Percentiles rank a stretch among this genome's conserved stretches.
These are phyloP conservation scores for Alternaria sp. DNA, from an alignment of 2,329 filamentous ascomycete species.

Conservation along the genomic window DNA sequence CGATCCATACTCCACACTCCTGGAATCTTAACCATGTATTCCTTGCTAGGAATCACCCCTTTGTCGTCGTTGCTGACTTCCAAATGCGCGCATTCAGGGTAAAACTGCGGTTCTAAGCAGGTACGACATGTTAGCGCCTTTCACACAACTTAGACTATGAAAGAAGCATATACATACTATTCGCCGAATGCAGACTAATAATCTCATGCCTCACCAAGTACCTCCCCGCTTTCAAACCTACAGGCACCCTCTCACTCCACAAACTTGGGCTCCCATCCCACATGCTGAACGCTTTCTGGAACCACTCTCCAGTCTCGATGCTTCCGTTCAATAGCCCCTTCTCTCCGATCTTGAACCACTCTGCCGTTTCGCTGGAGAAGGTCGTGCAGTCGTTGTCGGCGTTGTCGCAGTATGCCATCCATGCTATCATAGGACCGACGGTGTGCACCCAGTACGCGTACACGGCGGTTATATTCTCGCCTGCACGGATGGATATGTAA, in stretches of 20 bases:
- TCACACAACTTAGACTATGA: not conserved
- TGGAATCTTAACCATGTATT: constrained; percentile 40
- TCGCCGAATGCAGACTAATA: constrained; percentile 38
- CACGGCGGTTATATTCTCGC: constrained; percentile 37
- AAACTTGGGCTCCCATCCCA: constrained; percentile 39
- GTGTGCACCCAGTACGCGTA: constrained; percentile 44
- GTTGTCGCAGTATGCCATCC: constrained; percentile 37
- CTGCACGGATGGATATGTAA: constrained; percentile 37
- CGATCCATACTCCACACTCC: constrained; percentile 43
- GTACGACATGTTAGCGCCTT: not conserved
- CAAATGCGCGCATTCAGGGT: constrained; percentile 43
- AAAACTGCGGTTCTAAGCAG: constrained; percentile 33
- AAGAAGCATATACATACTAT: constrained; percentile 14
- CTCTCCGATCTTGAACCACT: constrained; percentile 45
- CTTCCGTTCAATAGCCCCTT: constrained; percentile 30
- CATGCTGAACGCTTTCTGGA: constrained; percentile 32
- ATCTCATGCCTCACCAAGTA: constrained; percentile 44
- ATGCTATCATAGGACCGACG: constrained; percentile 42
- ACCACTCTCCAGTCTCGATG: constrained; percentile 37
- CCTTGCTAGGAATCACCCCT: constrained; percentile 16
- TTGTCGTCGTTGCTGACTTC: constrained; percentile 28
- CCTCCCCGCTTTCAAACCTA: constrained; percentile 28
- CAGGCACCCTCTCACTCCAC: constrained; percentile 37
- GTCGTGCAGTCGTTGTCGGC: constrained; percentile 27
- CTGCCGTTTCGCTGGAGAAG: constrained; percentile 20